Base-by-base conservation (phyloP, 768 basidiomycete species). In the Daedaleopsis nitida region DNA sequence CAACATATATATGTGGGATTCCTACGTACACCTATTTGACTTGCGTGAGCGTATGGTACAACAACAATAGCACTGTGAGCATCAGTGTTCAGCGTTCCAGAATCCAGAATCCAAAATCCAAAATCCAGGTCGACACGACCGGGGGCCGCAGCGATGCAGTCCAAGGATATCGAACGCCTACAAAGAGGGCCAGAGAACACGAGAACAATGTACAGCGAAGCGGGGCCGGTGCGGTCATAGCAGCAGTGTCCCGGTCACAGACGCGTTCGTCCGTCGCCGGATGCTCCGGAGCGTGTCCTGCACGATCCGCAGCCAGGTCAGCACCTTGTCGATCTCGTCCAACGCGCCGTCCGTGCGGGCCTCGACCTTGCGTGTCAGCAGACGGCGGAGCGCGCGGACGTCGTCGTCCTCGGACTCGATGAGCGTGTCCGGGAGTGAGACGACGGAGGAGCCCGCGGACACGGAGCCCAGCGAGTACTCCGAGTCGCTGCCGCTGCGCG, bases 341-440 rank as follows among this genome's bases (percentile, higher is more conserved):
- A 82, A 81, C 2, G 85, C 84, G 7, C 83, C 83, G 16, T 77
- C 76, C 55, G 83, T 65, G 49, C 81, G 75, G 59, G 83, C 80
- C 42, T 86, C 83, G 56, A 91, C 81, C 74, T 89, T 90, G 49
- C 86, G 81, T 43, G 85, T 72, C 21, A 91, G 67, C n/a, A 92
- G 71, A 17, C 87, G 79, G 14, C 87, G 86, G 38, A 89, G 76
- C 27, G 80, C 78, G 38, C 82, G 81, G 12, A 78, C 81, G 61
- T 91, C 90, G 51, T 89, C 88, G 45, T 87, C 84, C 57, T 88
- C 88, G 63, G 85, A 86, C 50, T 82, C 82, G 1, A 80, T 80
- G 3, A 83, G 65, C 0, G 83, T 83, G 5, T 77, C 78, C 7
- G 82, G 75, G 34, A 84, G 69, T 3, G 87, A 84, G n/a, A 77